Evolutionary conservation across 2,329 filamentous ascomycete species (phyloP), one percentile per base, ranked within the genome.

Genomic region (Beauveria pseudobassiana): DNA sequence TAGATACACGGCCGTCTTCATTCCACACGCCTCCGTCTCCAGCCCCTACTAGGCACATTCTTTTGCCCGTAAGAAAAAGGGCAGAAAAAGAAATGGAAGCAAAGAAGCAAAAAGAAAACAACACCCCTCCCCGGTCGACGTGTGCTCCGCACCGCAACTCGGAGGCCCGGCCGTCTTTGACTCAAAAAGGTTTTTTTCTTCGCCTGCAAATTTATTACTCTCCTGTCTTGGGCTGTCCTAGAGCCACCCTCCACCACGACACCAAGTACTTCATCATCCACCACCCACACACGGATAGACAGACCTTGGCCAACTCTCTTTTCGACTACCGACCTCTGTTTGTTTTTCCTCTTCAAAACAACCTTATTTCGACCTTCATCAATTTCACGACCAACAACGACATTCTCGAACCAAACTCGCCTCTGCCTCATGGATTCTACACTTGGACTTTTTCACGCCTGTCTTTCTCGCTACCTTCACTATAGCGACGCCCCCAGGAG

Each of bases 101-200:
- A 54, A 63, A 62, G 30, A 64, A 61, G 60, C 54, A 53, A 57
- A 63, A 61, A 62, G 55, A 61, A 48, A 43, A 59, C 30, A 22
- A 55, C 58, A 20, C 58, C 58, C 58, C 55, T 40, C 53, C 55
- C 56, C 22, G 56, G 56, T 43, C 55, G 12, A 24, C 45, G 22
- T 34, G 30, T 14, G 20, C 57, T 53, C 57, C 57, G 57, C 57
- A 60, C 38, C 57, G 57, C 57, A 60, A 53, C 38, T 60, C 57
- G 57, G 57, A 60, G 57, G 48, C 24, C 38, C 48, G 57, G 57
- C 49, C 30, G 18, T 49, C 48, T 49, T 60, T 60, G 57, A 60
- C 57, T 60, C 49, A 53, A 59, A 52, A 54, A 24, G 38, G 14
- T 53, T 60, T 52, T 60, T 53, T 40, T 50, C n/a, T 38, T 45